Conservation (phyloP, 768 basidiomycete species). For the Kwoniella shandongensis region DNA sequence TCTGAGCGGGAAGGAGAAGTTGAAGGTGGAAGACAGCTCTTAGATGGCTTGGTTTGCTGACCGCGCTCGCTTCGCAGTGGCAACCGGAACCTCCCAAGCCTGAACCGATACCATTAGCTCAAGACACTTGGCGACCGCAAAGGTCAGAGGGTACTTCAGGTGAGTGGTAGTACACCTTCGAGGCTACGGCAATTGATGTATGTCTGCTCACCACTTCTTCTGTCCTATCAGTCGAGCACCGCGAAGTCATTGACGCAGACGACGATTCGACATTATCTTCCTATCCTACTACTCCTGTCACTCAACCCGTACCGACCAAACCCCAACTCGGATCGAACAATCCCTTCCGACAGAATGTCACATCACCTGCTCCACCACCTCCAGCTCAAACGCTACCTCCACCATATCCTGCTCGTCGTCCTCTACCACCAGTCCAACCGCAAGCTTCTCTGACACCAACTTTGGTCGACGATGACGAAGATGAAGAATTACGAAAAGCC, state of each 20-base stretch:
- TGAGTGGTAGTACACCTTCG: too few species aligned
- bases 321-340: constrained; percentile 18
- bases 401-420: neutral
- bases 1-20: too few species aligned
- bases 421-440: neutral
- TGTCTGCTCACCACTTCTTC: neutral
- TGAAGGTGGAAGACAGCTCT: too few species aligned
- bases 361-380: neutral
- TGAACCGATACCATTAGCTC: constrained; percentile 1
- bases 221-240: constrained; percentile 26
- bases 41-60: too few species aligned
- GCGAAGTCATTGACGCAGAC: constrained; percentile 20
- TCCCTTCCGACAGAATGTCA: constrained; percentile 19
- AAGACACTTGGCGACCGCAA: constrained; percentile 15
- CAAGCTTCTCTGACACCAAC: constrained; percentile 13
- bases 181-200: too few species aligned
- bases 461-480: constrained; percentile 23
- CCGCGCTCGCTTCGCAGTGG: too few species aligned
- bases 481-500: constrained; percentile 33
- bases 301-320: constrained; percentile 1
- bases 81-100: constrained; percentile 6
- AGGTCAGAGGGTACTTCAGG: constrained; percentile 15
- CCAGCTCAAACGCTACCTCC: constrained; percentile 2
- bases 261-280: neutral
- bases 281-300: constrained; percentile 5